phyloP scores from a whole-genome alignment of 441 rosid species.

The Populus trichocarpa region DNA sequence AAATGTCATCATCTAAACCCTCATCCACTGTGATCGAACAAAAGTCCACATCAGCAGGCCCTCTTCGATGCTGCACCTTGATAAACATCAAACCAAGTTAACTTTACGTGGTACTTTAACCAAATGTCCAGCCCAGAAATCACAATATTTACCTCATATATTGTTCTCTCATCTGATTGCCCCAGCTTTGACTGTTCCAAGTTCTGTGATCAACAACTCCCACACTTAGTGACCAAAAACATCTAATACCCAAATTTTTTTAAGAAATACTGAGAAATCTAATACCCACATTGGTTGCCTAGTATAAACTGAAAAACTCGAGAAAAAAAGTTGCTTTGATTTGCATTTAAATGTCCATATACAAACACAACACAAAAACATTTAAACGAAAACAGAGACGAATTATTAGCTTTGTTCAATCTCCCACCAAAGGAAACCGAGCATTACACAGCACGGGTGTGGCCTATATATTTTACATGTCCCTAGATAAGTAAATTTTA shows the following conservation, averaged over 20 bases:
- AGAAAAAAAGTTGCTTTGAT: background rate
- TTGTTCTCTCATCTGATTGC: slow-evolving; percentile 73
- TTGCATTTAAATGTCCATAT: background rate
- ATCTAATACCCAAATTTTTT: background rate
- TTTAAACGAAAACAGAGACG: background rate
- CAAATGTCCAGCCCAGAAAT: background rate
- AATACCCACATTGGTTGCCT: background rate
- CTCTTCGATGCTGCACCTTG: slow-evolving; percentile 80
- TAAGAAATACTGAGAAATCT: background rate
- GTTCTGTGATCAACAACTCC: slow-evolving; percentile 36
- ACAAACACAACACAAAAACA: background rate
- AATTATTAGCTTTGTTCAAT: background rate
- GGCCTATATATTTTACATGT: background rate
- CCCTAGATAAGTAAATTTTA: background rate
- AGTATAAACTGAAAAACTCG: background rate
- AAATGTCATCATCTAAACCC: slow-evolving; percentile 44
- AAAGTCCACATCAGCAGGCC: slow-evolving; percentile 53
- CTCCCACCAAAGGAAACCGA: background rate
- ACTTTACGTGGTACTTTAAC: slow-evolving; percentile 10
- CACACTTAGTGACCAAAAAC: background rate
- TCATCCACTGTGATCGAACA: slow-evolving; percentile 58
- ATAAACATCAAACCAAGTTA: slow-evolving; percentile 33
- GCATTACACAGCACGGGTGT: background rate
- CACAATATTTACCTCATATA: slow-evolving; percentile 65
- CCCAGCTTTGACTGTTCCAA: slow-evolving; percentile 60